Percentiles rank a stretch among this genome's conserved stretches.
These are phyloP conservation scores for Hyphopichia burtonii DNA, from an alignment of 1,139 yeast genomes.

Conservation along the genomic window DNA sequence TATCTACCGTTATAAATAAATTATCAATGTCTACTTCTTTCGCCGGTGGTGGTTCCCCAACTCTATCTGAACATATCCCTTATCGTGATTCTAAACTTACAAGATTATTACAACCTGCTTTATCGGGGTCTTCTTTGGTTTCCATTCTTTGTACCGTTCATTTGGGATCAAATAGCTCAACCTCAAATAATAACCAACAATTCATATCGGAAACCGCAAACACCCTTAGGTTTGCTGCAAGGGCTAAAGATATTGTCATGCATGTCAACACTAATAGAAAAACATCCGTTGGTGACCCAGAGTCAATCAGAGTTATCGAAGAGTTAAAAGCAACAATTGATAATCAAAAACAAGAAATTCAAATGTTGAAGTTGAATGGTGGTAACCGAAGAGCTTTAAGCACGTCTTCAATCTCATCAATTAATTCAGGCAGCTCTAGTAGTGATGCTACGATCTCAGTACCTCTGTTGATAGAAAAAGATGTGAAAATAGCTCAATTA, in stretches of 20 bases:
- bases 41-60: conserved; percentile 12
- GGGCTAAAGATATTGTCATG: conserved; percentile 83
- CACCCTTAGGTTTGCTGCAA: conserved; percentile 86
- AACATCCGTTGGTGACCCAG: conserved; percentile 29
- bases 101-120: conserved; percentile 82
- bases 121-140: conserved; percentile 85
- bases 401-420: conserved; percentile 6
- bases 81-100: conserved; percentile 92
- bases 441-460: neutral
- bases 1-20: conserved; percentile 85
- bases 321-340: conserved; percentile 48
- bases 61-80: conserved; percentile 63
- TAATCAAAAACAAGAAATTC: conserved; percentile 41
- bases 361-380: conserved; percentile 19
- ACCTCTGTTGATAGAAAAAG: conserved; percentile 7
- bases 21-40: conserved; percentile 44
- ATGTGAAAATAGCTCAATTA: conserved; percentile 37
- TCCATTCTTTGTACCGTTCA: conserved; percentile 85
- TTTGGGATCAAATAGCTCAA: conserved; percentile 39
- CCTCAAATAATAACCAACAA: conserved; percentile 29
- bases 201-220: conserved; percentile 77
- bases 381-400: conserved; percentile 2
- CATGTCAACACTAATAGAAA: conserved; percentile 59
- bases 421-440: conserved; percentile 4
- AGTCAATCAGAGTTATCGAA: conserved; percentile 45